Evolutionary conservation across 257 asterid species (phyloP), one percentile per base, ranked within the genome.

Genomic region (Petrea volubilis): DNA sequence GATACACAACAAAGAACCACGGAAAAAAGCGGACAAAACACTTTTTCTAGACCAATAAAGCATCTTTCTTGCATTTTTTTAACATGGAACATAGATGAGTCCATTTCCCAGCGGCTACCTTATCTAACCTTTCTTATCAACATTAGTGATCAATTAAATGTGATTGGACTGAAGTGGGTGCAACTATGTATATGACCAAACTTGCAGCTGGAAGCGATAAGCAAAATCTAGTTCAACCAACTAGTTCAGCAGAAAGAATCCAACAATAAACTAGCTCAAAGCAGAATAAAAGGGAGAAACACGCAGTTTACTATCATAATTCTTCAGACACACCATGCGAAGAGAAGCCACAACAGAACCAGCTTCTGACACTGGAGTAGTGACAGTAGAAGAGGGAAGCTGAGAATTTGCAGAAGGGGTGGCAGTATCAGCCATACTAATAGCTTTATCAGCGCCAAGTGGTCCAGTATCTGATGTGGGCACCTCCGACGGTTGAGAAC

Each of bases 261-360:
- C 24, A 70, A 46, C 24, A 17, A 36, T 21, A 60, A 40, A 29
- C 49, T 17, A 62, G 65, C 56, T 36, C 17, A 25, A 34, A 28
- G 31, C 18, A 50, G 31, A 49, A 40, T 14, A 52, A 3, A 23
- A 51, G 14, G 29, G 55, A 57, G 67, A 53, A 68, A 33, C 5
- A n/a, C 38, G 24, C 68, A 64, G 18, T 3, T 57, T 36, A 50
- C 15, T 13, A 74, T 68, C 61, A 34, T 18, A 31, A 36, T 41
- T 41, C 55, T 29, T 76, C 60, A 67, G 67, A 69, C 88, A 74
- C 86, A 95, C 99, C 93, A 59, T 79, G 63, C 97, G 96, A 72
- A 95, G 96, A 70, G 97, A 90, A 73, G 93, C 88, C 67, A 86
- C 53, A 72, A 92, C 91, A 2, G 97, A 71, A 78, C 93, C 92